phyloP scores from a whole-genome alignment of 2,329 filamentous ascomycete genomes.

The Pseudogymnoascus sp. region DNA sequence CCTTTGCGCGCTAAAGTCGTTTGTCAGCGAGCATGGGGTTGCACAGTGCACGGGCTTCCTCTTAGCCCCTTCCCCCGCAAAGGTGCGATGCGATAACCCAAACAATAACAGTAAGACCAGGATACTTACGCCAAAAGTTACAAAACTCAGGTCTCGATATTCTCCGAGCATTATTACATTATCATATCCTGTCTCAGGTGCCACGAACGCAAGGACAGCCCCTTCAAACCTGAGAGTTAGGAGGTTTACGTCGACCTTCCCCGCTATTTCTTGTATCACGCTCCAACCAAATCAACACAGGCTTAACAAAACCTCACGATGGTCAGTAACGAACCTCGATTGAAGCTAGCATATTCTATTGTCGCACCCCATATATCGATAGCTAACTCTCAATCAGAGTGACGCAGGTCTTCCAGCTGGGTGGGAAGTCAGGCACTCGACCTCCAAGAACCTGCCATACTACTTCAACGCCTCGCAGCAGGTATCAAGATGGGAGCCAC shows the following conservation, averaged over 20 bases:
- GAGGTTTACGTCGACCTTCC: constrained; percentile 11
- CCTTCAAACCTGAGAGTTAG: constrained; percentile 4
- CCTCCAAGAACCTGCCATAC: constrained; percentile 97
- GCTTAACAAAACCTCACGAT: neutral
- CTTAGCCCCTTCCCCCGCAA: constrained; percentile 1
- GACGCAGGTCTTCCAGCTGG: constrained; percentile 74
- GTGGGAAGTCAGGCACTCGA: constrained; percentile 96
- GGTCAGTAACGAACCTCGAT: neutral
- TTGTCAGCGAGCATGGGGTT: neutral
- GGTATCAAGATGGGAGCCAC: constrained; percentile 92
- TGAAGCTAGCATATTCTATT: neutral
- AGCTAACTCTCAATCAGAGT: constrained; percentile 37
- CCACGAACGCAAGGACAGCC: constrained; percentile 13
- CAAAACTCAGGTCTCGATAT: neutral
- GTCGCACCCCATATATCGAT: neutral
- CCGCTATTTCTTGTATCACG: constrained; percentile 8
- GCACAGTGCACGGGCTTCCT: neutral
- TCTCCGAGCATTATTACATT: neutral
- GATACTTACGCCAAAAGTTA: constrained; percentile 1
- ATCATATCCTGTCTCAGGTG: neutral
- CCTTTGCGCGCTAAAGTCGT: neutral
- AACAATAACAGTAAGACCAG: constrained; percentile 8
- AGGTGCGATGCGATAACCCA: constrained; percentile 4
- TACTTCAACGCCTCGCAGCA: constrained; percentile 89
- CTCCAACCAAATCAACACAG: neutral